These are phyloP conservation scores for Salix udensis DNA, from an alignment of 345 rosid genomes.

Conservation along the genomic window DNA sequence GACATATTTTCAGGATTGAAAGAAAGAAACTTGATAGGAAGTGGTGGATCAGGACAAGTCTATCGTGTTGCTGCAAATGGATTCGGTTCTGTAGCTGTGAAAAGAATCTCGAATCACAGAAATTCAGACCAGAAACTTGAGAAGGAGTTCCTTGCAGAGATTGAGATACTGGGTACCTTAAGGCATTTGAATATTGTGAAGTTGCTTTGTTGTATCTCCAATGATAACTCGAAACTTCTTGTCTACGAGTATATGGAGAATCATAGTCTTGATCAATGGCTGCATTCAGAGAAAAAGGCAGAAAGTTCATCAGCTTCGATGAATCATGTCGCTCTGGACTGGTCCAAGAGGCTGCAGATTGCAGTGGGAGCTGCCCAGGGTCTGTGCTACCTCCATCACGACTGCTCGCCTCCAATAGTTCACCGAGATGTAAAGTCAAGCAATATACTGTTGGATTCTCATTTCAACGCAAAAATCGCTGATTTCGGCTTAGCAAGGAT, in stretches of 20 bases:
- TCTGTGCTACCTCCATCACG: conserved; percentile 23
- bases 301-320: neutral
- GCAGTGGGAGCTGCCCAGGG: conserved; percentile 29
- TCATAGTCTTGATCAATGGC: conserved; percentile 22
- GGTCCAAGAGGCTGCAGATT: conserved; percentile 21
- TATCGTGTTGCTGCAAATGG: neutral
- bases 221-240: conserved; percentile 16
- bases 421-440: conserved; percentile 31
- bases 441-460: conserved; percentile 24
- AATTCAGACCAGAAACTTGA: conserved; percentile 16
- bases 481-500: conserved; percentile 27
- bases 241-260: conserved; percentile 24
- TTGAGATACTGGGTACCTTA: conserved; percentile 17
- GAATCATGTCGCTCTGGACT: conserved; percentile 11
- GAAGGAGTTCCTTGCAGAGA: conserved; percentile 22
- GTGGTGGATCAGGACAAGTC: conserved; percentile 30
- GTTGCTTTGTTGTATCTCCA: conserved; percentile 25
- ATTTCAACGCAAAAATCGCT: conserved; percentile 29
- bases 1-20: conserved; percentile 16
- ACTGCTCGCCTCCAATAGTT: conserved; percentile 11
- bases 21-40: conserved; percentile 21
- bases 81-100: conserved; percentile 19
- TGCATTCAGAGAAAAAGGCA: conserved; percentile 7
- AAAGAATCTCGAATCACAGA: conserved; percentile 15
- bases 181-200: conserved; percentile 32